Evolutionary conservation across 129 eudicot genomes (phyloP), one percentile per base, ranked within the genome.

Genomic region (Dittrichia graveolens): DNA sequence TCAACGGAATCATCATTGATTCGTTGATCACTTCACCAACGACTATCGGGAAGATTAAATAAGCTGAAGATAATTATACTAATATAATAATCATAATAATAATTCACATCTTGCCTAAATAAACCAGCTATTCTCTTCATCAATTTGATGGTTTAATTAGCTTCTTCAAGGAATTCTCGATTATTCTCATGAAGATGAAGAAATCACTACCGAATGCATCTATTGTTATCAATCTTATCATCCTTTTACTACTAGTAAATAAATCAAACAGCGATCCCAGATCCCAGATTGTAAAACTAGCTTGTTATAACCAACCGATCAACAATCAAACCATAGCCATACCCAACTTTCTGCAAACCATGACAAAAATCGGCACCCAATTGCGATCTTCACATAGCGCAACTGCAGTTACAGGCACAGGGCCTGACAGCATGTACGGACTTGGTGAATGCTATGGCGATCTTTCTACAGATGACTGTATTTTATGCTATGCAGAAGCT

Each of bases 361-460:
- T 89, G 98, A 84, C 76, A n/a, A 81, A 79, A 78, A 77, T 92
- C 5, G 81, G 89, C 54, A 70, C 50, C 8, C 87, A 79, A 61
- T 73, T 91, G 11, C 75, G 89, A 54, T 68, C 78, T 11, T 55
- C 83, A 34, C 86, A 82, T 16, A 83, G 60, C 19, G 96, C 87
- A 46, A 69, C 62, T 41, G 79, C 94, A 15, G 43, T 48, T 5
- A 68, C 85, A 1, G 96, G 94, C 55, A 43, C 80, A 1, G 87
- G 88, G 10, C 80, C 76, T 10, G 89, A 85, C 50, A 48, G 67
- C 3, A 78, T 59, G 55, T 87, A 72, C 15, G 91, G 79, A 12
- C 75, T 89, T 3, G 95, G 88, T 4, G 96, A 92, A 68, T 92
- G 98, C 79, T 87, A 89, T 12, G 95, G 88, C 8, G 98, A 89